Conservation (phyloP, 164 flowering plant genomes). For the Vitis vinifera region DNA sequence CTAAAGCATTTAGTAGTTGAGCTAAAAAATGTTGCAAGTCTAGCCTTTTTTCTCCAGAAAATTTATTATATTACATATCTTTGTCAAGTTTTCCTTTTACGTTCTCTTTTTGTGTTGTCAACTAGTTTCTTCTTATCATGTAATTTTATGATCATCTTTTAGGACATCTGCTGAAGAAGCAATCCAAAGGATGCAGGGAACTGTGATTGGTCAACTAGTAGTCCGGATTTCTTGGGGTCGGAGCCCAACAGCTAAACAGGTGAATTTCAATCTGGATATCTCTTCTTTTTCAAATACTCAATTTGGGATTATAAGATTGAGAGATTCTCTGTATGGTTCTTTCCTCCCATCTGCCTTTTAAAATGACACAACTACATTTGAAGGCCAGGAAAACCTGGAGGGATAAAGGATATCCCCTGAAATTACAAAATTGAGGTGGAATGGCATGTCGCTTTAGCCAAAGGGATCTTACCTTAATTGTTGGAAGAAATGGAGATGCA, state of each 20-base stretch:
- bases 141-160: slow-evolving; percentile 3
- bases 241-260: slow-evolving; percentile 71
- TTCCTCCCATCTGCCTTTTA: neutral
- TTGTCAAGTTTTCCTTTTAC: neutral
- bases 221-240: slow-evolving; percentile 94
- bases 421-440: too few species aligned
- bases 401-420: neutral
- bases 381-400: neutral
- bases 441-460: neutral
- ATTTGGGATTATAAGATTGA: neutral
- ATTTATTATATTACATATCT: neutral
- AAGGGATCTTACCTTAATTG: neutral
- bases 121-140: neutral
- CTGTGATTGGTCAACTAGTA: slow-evolving; percentile 82
- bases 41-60: too few species aligned
- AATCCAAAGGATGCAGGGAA: slow-evolving; percentile 86
- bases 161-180: slow-evolving; percentile 97
- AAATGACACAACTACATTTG: neutral
- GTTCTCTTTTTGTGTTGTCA: neutral
- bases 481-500: neutral
- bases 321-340: neutral
- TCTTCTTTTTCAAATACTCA: neutral
- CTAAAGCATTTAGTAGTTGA: neutral
- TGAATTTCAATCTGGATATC: slow-evolving; percentile 9
- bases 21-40: neutral